Conservation (phyloP, 2,329 filamentous ascomycete genomes). For the Penicillium sp. region DNA sequence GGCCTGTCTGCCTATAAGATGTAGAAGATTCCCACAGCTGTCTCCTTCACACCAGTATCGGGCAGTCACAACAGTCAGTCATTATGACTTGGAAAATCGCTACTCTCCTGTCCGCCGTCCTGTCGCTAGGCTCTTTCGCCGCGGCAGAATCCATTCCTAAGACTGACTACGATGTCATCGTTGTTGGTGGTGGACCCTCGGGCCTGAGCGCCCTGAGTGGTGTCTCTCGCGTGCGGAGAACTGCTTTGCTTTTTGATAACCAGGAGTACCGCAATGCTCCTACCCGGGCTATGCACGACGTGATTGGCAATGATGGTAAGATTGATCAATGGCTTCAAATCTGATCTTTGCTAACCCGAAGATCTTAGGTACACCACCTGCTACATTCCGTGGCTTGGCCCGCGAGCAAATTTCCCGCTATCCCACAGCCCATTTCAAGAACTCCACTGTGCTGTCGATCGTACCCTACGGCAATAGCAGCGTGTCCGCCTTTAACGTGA, state of each 20-base stretch:
- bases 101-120: constrained; percentile 21
- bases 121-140: constrained; percentile 22
- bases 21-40: background rate
- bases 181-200: constrained; percentile 60
- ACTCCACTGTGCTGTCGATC: constrained; percentile 45
- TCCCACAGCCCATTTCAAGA: constrained; percentile 50
- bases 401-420: constrained; percentile 56
- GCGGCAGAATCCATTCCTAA: constrained; percentile 26
- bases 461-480: constrained; percentile 25
- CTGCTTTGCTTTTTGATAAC: constrained; percentile 59
- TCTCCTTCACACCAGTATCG: background rate
- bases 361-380: constrained; percentile 33
- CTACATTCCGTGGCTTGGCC: constrained; percentile 56
- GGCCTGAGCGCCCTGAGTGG: constrained; percentile 57
- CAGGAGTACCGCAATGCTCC: constrained; percentile 58
- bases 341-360: background rate
- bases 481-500: constrained; percentile 50
- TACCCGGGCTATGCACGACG: constrained; percentile 62
- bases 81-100: constrained; percentile 15
- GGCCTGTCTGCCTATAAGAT: background rate
- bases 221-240: constrained; percentile 59
- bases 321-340: background rate
- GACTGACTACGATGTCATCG: constrained; percentile 55
- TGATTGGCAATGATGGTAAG: constrained; percentile 60
- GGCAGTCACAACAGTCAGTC: constrained; percentile 1